These are phyloP conservation scores for Arabis alpina DNA, from an alignment of 345 rosid species.

Conservation along the genomic window DNA sequence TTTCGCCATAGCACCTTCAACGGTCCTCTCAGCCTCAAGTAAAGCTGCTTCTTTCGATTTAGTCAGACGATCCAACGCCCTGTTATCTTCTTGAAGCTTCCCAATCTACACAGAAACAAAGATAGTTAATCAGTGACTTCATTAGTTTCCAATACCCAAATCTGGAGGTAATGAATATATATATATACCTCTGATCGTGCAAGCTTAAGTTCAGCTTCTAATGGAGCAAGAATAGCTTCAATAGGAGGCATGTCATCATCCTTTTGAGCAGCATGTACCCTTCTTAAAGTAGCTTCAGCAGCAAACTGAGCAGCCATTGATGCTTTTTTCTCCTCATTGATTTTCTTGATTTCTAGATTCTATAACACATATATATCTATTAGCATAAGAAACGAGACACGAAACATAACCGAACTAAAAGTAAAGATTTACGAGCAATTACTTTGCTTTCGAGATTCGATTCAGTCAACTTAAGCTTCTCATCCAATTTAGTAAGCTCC, in stretches of 20 bases:
- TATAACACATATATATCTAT: slow-evolving; percentile 41
- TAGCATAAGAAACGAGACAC: background rate
- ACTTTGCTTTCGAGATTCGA: slow-evolving; percentile 89
- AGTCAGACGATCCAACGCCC: slow-evolving; percentile 97
- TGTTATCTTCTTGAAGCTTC: slow-evolving; percentile 98
- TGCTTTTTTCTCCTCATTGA: slow-evolving; percentile 97
- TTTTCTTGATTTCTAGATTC: slow-evolving; percentile 98
- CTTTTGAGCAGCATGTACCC: slow-evolving; percentile 99
- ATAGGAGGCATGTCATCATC: slow-evolving; percentile 99
- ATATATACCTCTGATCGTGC: slow-evolving; percentile 82
- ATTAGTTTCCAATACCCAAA: background rate
- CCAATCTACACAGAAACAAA: slow-evolving; percentile 65
- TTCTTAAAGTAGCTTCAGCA: slow-evolving; percentile 98
- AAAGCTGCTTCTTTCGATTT: slow-evolving; percentile 98
- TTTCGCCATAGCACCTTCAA: slow-evolving; percentile 87
- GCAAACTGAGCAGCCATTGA: slow-evolving; percentile 99
- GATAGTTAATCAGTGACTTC: background rate
- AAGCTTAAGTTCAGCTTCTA: slow-evolving; percentile 99
- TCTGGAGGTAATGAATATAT: background rate
- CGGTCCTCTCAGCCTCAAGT: slow-evolving; percentile 95
- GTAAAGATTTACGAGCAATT: slow-evolving; percentile 22
- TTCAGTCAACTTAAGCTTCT: slow-evolving; percentile 93
- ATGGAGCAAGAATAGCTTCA: slow-evolving; percentile 99
- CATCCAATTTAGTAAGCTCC: slow-evolving; percentile 84
- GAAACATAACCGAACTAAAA: background rate